Percentiles rank a stretch among this genome's conserved stretches.
Evolutionary conservation across 306 rosid species (phyloP).

Genomic region (Cicer chorassanicum): DNA sequence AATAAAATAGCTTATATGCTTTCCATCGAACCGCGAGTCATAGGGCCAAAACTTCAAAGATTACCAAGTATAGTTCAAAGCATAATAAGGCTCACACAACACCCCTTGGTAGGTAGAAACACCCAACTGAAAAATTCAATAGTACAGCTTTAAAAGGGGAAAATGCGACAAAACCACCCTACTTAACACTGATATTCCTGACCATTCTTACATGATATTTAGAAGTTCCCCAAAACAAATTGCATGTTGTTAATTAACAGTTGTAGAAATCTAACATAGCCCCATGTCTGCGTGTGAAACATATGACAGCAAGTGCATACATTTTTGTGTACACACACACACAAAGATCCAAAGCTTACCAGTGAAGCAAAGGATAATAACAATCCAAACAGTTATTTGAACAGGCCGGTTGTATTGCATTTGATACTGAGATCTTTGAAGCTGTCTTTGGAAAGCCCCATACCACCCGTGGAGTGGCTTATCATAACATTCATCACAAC

Average conservation of each 20-base stretch:
- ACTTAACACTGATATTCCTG: slow-evolving; percentile 5
- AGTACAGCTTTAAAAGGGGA: background rate
- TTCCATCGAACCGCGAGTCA: background rate
- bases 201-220: slow-evolving; percentile 22
- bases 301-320: slow-evolving; percentile 8
- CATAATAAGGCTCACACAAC: slow-evolving; percentile 14
- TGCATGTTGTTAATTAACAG: slow-evolving; percentile 1
- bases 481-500: slow-evolving; percentile 70
- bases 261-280: slow-evolving; percentile 19
- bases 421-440: slow-evolving; percentile 91
- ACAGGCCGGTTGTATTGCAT: slow-evolving; percentile 82
- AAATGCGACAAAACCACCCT: slow-evolving; percentile 15
- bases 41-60: slow-evolving; percentile 19
- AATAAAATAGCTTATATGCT: slow-evolving; percentile 19
- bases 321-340: background rate
- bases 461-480: slow-evolving; percentile 91
- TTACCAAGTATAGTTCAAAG: slow-evolving; percentile 10
- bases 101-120: slow-evolving; percentile 6
- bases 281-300: background rate
- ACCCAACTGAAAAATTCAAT: slow-evolving; percentile 22
- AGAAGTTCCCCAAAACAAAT: slow-evolving; percentile 8
- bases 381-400: slow-evolving; percentile 62
- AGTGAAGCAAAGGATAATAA: slow-evolving; percentile 70
- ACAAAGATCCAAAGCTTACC: slow-evolving; percentile 59
- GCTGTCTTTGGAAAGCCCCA: slow-evolving; percentile 81